These are phyloP conservation scores for Zygnema circumcarinatum DNA, from an alignment of 139 green algal species.

Conservation along the genomic window DNA sequence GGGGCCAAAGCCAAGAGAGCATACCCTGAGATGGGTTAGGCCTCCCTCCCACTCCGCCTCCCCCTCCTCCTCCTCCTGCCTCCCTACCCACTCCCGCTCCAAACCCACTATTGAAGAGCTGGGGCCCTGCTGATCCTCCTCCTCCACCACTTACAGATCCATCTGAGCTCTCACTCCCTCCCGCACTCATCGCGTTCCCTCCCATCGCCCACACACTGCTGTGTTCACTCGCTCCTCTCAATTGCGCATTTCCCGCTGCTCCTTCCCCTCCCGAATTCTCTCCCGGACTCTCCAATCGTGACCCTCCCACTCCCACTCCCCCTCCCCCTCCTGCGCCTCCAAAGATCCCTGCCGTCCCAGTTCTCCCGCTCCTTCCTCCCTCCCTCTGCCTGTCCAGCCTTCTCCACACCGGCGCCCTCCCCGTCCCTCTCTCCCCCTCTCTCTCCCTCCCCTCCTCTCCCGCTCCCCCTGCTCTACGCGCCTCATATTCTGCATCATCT, in stretches of 20 bases:
- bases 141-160: not conserved
- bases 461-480: constrained; percentile 5
- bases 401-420: too few relatives aligned
- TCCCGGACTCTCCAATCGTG: not conserved
- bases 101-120: not conserved
- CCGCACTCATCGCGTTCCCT: not conserved
- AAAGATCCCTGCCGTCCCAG: not conserved
- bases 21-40: not conserved
- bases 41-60: not conserved
- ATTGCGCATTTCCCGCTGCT: not conserved
- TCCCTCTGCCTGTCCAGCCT: not conserved
- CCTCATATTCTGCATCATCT: constrained; percentile 49
- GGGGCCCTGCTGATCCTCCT: too few relatives aligned
- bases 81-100: not conserved
- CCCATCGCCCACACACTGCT: not conserved
- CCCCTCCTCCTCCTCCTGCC: not conserved
- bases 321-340: not conserved
- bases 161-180: not conserved
- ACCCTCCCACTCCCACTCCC: not conserved
- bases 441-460: constrained; percentile 6
- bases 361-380: not conserved
- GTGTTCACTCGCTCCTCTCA: not conserved
- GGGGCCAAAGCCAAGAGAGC: not conserved
- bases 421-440: not conserved
- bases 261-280: not conserved